These are phyloP conservation scores for Colletotrichum noveboracense DNA, from an alignment of 2,329 filamentous ascomycete species.

Conservation along the genomic window DNA sequence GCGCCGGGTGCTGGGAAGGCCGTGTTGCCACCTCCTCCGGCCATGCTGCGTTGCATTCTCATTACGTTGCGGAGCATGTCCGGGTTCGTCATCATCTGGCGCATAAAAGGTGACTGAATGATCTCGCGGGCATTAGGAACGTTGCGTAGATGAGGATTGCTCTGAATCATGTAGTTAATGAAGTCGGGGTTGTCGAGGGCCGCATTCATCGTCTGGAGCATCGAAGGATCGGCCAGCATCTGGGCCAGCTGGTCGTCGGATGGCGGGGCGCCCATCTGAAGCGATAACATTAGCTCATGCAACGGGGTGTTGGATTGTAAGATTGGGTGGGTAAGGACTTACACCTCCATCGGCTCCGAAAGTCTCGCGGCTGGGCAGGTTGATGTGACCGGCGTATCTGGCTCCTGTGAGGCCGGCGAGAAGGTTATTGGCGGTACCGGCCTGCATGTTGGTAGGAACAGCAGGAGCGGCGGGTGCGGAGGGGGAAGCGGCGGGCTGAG, in stretches of 20 bases:
- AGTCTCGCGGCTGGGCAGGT: conserved; percentile 83
- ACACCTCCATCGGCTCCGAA: conserved; percentile 96
- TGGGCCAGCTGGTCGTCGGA: conserved; percentile 79
- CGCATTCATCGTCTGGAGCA: conserved; percentile 89
- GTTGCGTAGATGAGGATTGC: conserved; percentile 81
- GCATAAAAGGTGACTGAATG: conserved; percentile 86
- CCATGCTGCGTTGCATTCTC: conserved; percentile 79
- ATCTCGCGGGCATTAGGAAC: conserved; percentile 82
- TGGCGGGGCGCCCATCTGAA: conserved; percentile 88
- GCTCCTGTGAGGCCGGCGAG: conserved; percentile 91
- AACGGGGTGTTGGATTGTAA: not conserved
- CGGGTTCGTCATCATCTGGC: conserved; percentile 92
- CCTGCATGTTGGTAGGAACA: conserved; percentile 78
- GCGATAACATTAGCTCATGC: conserved; percentile 25
- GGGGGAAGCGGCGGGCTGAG: conserved; percentile 44
- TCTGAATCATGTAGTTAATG: conserved; percentile 91
- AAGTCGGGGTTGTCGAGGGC: conserved; percentile 95
- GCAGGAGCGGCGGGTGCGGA: conserved; percentile 59
- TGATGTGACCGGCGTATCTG: conserved; percentile 89
- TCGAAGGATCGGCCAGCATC: conserved; percentile 88
- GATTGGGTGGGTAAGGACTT: conserved; percentile 45
- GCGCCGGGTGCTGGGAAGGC: conserved; percentile 90
- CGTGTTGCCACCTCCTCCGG: conserved; percentile 51
- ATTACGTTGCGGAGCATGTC: conserved; percentile 82
- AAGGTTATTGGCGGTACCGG: conserved; percentile 85